Evolutionary conservation across 2,329 filamentous ascomycete genomes (phyloP), one percentile per base, ranked within the genome.

Genomic region (Xylariales sp.): DNA sequence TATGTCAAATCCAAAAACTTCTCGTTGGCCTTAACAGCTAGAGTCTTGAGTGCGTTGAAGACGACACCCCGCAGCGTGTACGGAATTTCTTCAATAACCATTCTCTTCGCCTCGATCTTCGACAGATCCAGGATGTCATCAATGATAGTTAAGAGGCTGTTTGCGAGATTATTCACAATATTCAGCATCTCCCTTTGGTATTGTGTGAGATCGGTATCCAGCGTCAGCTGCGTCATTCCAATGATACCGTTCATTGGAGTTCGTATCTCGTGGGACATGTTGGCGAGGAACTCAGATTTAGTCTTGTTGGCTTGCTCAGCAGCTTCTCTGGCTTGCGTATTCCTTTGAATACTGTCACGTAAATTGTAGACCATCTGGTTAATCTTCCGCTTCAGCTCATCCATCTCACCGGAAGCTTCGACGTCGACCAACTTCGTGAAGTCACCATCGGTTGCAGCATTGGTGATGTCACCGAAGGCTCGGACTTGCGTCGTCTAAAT

Each of bases 291-390:
- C 57, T 97, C 93, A 8, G 91, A 96, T 59, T 98, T 98, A 29
- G 91, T 97, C 66, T 94, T 91, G 70, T 96, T 97, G 46, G 93
- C 93, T 59, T 96, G 70, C 61, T 98, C 93, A 54, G 93, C 93
- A 32, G 91, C 90, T 63, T 97, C 91, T 63, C 93, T 85, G 40
- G 93, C 93, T 49, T 90, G 88, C 4, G 90, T 96, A 60, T 97
- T 98, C 60, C 89, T 82, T 61, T 97, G 90, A 50, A 98, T 96
- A 72, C 87, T 94, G 65, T 97, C 93, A 50, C 91, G 76, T 45
- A 98, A 69, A 58, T 95, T 95, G 59, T 87, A 93, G 37, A 97
- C 90, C 93, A 98, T 98, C 69, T 94, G 88, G 61, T 97, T 98
- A 75, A 98, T 97, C 73, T 97, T 97, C 54, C 90, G 83, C 67